phyloP scores from a whole-genome alignment of 495 filamentous ascomycete species.

The Penicillium robsamsonii region DNA sequence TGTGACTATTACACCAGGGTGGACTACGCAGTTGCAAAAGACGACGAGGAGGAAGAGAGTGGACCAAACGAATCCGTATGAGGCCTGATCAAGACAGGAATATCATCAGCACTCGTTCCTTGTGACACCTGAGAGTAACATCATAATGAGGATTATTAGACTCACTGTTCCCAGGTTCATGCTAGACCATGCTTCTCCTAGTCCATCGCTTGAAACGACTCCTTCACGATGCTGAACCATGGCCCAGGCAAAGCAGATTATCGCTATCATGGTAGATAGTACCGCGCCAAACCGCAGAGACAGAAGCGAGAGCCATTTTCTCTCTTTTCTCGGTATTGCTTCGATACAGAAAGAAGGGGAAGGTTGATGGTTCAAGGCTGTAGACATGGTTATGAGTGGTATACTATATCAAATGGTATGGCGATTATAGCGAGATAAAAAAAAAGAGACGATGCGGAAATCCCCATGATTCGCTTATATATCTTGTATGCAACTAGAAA shows the following conservation, averaged over 20 bases:
- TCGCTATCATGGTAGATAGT: slow-evolving; percentile 8
- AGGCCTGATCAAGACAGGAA: slow-evolving; percentile 3
- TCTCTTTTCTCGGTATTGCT: slow-evolving; percentile 15
- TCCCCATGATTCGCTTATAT: background rate
- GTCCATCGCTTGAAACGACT: slow-evolving; percentile 16
- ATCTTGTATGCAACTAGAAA: no score
- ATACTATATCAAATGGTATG: background rate
- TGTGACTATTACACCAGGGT: slow-evolving; percentile 13
- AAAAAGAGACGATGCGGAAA: background rate
- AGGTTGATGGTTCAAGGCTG: slow-evolving; percentile 1
- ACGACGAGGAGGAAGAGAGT: slow-evolving; percentile 13
- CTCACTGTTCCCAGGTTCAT: slow-evolving; percentile 19
- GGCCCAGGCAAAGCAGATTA: slow-evolving; percentile 23
- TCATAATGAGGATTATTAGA: background rate
- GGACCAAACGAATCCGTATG: slow-evolving; percentile 20
- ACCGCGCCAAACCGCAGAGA: slow-evolving; percentile 17
- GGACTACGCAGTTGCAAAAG: slow-evolving; percentile 16
- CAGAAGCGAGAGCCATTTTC: slow-evolving; percentile 19
- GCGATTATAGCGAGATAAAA: background rate
- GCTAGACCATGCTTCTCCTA: slow-evolving; percentile 11
- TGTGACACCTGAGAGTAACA: background rate
- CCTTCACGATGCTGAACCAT: slow-evolving; percentile 11
- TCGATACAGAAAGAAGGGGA: slow-evolving; percentile 14
- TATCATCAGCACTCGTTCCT: background rate
- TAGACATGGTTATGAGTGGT: slow-evolving; percentile 1